A percentile compares a stretch with the other conserved stretches of the same genome.
Evolutionary conservation across 495 filamentous ascomycete species (phyloP).

Genomic region (Collariella sp.): DNA sequence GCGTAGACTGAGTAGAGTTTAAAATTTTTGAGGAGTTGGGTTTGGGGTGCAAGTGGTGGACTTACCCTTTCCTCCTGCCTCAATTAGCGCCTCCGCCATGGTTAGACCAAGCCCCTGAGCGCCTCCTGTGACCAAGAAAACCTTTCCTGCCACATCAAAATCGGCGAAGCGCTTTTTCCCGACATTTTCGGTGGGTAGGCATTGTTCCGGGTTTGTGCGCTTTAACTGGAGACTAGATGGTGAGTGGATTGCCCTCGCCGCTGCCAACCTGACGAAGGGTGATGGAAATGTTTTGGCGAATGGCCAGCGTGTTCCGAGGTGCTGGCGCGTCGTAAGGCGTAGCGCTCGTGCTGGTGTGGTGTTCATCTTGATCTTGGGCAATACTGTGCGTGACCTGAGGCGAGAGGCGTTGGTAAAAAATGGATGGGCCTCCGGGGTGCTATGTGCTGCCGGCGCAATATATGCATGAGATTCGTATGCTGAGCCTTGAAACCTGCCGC

Average conservation of each 20-base stretch:
- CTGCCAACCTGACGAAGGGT: background rate
- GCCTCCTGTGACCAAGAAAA: constrained; percentile 56
- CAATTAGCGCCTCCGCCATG: constrained; percentile 60
- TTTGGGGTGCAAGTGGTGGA: background rate
- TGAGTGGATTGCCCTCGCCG: background rate
- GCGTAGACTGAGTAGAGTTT: constrained; percentile 46
- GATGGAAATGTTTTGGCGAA: background rate
- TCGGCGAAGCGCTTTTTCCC: constrained; percentile 26
- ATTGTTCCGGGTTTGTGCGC: background rate
- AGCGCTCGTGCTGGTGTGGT: background rate
- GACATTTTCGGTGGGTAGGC: constrained; percentile 1
- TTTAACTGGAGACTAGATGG: background rate
- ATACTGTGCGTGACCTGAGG: background rate
- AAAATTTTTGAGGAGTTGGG: background rate
- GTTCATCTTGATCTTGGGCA: background rate
- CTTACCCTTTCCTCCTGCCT: constrained; percentile 58
- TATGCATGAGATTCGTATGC: too few species aligned
- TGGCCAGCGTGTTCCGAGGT: background rate
- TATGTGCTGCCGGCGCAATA: too few species aligned
- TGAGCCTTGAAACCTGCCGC: background rate
- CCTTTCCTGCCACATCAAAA: constrained; percentile 50
- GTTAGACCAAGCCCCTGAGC: constrained; percentile 55
- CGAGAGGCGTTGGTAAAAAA: background rate
- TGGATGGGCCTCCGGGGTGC: background rate
- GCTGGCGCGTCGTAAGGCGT: constrained; percentile 1